A percentile compares a stretch with the other conserved stretches of the same genome.
Conservation (phyloP, 352 stramenopile genomes). For the Globisporangium polare region DNA sequence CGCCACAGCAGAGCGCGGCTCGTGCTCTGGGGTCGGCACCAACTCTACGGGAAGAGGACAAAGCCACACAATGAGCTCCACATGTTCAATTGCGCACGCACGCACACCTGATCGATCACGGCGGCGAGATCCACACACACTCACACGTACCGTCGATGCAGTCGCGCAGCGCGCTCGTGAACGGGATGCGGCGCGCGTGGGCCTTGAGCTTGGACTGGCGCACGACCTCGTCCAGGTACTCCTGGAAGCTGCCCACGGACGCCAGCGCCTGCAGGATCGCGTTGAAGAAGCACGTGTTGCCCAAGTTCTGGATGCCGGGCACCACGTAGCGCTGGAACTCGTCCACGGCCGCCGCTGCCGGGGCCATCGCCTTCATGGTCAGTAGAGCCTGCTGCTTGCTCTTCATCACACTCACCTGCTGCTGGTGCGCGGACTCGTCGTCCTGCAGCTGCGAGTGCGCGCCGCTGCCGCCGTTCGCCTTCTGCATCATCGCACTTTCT, state of each 20-base stretch:
- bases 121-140: neutral
- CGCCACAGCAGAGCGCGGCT: constrained; percentile 32
- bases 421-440: neutral
- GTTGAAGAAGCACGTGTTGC: constrained; percentile 91
- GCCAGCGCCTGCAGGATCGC: constrained; percentile 84
- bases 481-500: constrained; percentile 8
- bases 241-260: constrained; percentile 58
- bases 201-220: constrained; percentile 24
- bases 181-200: constrained; percentile 43
- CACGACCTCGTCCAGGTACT: constrained; percentile 67
- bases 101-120: neutral
- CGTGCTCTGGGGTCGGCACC: constrained; percentile 25
- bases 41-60: constrained; percentile 16
- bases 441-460: constrained; percentile 2
- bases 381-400: neutral
- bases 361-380: neutral
- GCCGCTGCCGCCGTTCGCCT: neutral
- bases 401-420: neutral
- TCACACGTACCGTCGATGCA: constrained; percentile 54
- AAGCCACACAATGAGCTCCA: neutral
- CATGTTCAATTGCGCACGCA: neutral
- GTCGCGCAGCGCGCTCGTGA: constrained; percentile 58
- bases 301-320: constrained; percentile 84
- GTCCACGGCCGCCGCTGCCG: neutral
- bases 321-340: constrained; percentile 26